Evolutionary conservation across 1,284 basidiomycete genomes (phyloP), one percentile per base, ranked within the genome.

Genomic region (Phenoliferia sp.): DNA sequence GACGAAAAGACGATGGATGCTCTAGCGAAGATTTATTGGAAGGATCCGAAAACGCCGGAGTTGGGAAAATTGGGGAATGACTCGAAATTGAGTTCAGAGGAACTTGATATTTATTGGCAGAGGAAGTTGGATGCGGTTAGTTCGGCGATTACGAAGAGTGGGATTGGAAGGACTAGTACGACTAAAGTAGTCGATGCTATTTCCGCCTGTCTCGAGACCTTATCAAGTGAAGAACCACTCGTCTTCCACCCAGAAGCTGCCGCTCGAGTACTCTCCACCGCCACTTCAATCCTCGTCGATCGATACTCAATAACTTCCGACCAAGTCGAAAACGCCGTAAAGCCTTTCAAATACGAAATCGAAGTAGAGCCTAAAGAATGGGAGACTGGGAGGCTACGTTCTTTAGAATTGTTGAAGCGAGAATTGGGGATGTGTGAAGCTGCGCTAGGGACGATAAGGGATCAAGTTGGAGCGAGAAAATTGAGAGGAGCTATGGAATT

Each of bases 301-400:
- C 86, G 95, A 3, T 90, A 97, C 69, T 90, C 90, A 12, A 81
- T 97, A 64, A 94, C 96, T 3, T 89, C 92, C 1, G 96, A 99
- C 78, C 95, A 99, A 80, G 96, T 99, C 10, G 96, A 99, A 83
- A 99, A 99, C 80, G 96, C 92, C 80, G 96, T 99, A 83, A 99
- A 99, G 81, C 96, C 96, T 35, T 98, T 88, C 86, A 98, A 99
- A 83, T 97, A 97, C 78, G 92, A 94, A 76, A 86, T 94, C 22
- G 94, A 97, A 76, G 79, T 85, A 6, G 92, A 96, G 72, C 84
- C 85, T 16, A 83, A 87, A 52, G 94, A 98, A 78, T 99, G 96
- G 96, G 92, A 93, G 75, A 77, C 83, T 3, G 95, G 95, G 0
- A 83, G 94, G 39, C 83, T 84, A 70, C 83, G 87, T 61, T 87